Evolutionary conservation across 768 basidiomycete species (phyloP).

Genomic region (Hericium alpestre): DNA sequence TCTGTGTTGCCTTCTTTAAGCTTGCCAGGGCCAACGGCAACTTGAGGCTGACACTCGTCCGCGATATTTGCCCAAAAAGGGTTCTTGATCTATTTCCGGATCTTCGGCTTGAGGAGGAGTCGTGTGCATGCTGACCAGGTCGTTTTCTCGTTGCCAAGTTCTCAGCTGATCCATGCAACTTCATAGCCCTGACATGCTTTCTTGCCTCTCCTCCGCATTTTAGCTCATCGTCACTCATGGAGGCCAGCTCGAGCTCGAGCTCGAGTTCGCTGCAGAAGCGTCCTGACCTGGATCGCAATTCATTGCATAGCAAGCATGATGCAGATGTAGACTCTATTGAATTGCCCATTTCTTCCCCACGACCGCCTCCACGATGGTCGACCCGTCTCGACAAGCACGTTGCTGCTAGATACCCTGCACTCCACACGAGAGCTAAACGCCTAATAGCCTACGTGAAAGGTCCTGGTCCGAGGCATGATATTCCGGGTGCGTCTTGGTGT

Average conservation of each 20-base stretch:
- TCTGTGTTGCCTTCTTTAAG: neutral
- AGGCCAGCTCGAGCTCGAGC: conserved; percentile 3
- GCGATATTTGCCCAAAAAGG: no score
- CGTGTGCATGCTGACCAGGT: neutral
- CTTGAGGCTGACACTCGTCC: neutral
- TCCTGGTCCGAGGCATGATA: conserved; percentile 46
- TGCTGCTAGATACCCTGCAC: conserved; percentile 9
- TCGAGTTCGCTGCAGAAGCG: neutral
- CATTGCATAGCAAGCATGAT: neutral
- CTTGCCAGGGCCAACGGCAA: neutral
- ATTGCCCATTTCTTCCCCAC: neutral
- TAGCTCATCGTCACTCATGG: neutral
- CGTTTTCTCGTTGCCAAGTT: neutral
- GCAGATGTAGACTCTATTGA: neutral
- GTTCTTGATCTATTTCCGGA: no score
- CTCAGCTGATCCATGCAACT: neutral
- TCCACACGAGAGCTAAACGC: conserved; percentile 9
- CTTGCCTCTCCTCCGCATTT: neutral
- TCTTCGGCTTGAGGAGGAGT: neutral
- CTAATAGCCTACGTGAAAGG: conserved; percentile 38
- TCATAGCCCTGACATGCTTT: neutral
- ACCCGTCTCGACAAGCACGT: neutral
- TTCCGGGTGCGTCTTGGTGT: conserved; percentile 29
- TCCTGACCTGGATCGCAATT: neutral
- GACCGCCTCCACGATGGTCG: neutral